Evolutionary conservation across 2,329 filamentous ascomycete genomes (phyloP), one percentile per base, ranked within the genome.

Genomic region (Cordyceps pruinosa): DNA sequence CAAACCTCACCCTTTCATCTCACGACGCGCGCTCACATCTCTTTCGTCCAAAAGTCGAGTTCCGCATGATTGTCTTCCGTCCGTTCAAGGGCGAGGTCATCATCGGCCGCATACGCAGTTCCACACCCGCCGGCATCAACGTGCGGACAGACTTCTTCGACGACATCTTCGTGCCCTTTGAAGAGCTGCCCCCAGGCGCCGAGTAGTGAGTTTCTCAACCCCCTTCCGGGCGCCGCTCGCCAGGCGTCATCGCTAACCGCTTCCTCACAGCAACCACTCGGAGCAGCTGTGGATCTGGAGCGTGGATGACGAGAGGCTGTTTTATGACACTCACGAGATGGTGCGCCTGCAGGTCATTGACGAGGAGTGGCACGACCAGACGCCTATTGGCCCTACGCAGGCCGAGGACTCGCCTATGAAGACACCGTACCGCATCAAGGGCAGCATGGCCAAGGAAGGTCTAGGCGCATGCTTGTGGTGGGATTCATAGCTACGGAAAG

Each of bases 71-170:
- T 19, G 91, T 99, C 30, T 99, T 97, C 71, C 86, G 94, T 25
- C 94, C 94, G 0, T 97, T 97, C 77, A 96, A 96, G 69, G 90
- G 90, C 48, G 94, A 99, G 70, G 90, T 97, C 59, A 81, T 99
- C 66, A 79, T 89, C 45, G 94, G 89, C 17, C 87, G 85, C 62
- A 97, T 99, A 71, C 86, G 86, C 61, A 86, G 84, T 62, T 86
- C 86, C 35, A 87, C 82, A 1, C 79, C 85, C 8, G 76, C 85
- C 2, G 91, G 89, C 37, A 90, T 95, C 66, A 84, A 85, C 66
- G 79, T 97, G 59, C 85, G 86, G 49, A 87, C 92, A 4, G 90
- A 96, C 61, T 99, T 99, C 71, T 99, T 97, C 65, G 89, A 93
- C 64, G 92, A 97, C 61, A 90, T 99, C 32, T 87, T 90, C 59